Percentiles rank a stretch among this genome's conserved stretches.
phyloP scores from a whole-genome alignment of 495 filamentous ascomycete species.

The Lineolata rhizophorae region DNA sequence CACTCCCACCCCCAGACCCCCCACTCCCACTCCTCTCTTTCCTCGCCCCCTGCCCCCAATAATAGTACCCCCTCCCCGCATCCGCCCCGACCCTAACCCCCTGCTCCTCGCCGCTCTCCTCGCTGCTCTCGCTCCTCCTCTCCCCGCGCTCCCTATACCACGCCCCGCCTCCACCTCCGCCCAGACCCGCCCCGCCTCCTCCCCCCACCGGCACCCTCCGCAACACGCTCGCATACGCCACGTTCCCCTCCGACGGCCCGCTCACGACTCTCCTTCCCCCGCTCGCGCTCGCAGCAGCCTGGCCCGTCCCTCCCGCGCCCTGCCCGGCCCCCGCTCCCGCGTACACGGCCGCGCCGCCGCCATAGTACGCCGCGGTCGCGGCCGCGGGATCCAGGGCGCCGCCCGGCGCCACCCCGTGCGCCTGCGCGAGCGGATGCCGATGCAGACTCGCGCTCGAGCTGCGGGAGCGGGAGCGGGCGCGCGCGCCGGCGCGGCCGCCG shows the following conservation, averaged over 20 bases:
- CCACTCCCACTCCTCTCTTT: neutral
- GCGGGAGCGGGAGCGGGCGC: too few relatives aligned
- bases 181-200: neutral
- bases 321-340: neutral
- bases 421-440: neutral
- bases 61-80: neutral
- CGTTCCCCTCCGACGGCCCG: neutral
- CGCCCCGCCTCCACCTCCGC: neutral
- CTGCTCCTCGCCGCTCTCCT: constrained; percentile 1
- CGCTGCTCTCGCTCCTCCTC: neutral
- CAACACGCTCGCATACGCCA: constrained; percentile 1
- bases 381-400: neutral
- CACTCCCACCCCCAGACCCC: neutral
- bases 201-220: constrained; percentile 1
- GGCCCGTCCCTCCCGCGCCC: neutral
- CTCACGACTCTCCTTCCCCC: too few relatives aligned
- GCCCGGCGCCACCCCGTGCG: neutral
- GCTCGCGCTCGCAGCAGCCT: too few relatives aligned
- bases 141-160: neutral
- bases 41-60: neutral
- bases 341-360: neutral
- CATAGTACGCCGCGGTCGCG: neutral
- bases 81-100: neutral
- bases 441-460: neutral
- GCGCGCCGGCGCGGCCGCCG: too few relatives aligned